Evolutionary conservation across 2,329 filamentous ascomycete species (phyloP), one percentile per base, ranked within the genome.

Genomic region (Exophiala spinifera): DNA sequence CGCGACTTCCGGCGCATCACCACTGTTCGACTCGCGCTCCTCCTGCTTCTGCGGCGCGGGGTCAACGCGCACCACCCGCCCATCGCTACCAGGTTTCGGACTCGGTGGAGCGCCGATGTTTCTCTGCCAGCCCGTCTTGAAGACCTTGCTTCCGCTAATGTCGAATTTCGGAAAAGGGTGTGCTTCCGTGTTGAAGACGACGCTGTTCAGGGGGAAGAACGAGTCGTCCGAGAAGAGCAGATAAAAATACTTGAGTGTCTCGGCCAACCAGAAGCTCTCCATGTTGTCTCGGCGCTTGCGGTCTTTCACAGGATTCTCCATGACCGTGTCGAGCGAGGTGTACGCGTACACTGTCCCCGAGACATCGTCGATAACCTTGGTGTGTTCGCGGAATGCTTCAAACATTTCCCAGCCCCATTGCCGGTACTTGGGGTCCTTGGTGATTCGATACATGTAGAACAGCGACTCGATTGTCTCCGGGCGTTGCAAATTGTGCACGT

Each of bases 341-440:
- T 64, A 65, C 5, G 59, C 62, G 34, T 62, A 64, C 4, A 63
- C 28, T 28, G 61, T 46, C 37, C 61, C 53, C 2, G 55, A 25
- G 20, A 66, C 85, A 34, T 84, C 84, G 36, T 91, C 86, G 40
- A 83, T 79, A 2, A 96, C 87, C 5, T 87, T 83, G 0, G 89
- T 95, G 71, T 96, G 81, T 65, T 90, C 86, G 71, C 92, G 79
- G 69, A 99, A 99, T 0, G 87, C 85, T 69, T 89, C 85, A 75
- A 99, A 99, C 86, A 99, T 97, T 64, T 96, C 87, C 94, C 94
- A 99, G 13, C 94, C 94, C 92, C 92, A 97, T 65, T 96, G 85
- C 21, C 94, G 83, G 72, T 99, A 99, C 61, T 84, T 86, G 36
- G 82, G 77, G 59, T 99, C 91, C 21, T 88, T 89, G 0, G 94